Percentiles rank a stretch among this genome's conserved stretches.
phyloP scores from a whole-genome alignment of 768 basidiomycete species.

The Pleurotus giganteus region DNA sequence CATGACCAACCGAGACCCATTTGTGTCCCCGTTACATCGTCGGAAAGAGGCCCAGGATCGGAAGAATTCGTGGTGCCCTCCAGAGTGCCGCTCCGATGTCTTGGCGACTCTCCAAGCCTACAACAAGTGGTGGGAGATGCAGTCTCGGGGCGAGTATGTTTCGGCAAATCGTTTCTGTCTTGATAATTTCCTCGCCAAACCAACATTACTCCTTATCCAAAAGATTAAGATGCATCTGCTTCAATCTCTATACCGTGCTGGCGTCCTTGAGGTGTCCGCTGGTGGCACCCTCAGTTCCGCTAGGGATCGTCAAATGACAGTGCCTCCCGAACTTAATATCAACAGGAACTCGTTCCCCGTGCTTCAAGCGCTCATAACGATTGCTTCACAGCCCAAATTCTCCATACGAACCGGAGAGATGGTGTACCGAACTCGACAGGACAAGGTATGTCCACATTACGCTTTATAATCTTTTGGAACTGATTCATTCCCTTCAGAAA shows the following conservation, averaged over 20 bases:
- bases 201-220: conserved; percentile 78
- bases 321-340: conserved; percentile 67
- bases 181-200: conserved; percentile 87
- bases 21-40: conserved; percentile 77
- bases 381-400: conserved; percentile 89
- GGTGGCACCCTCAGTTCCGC: conserved; percentile 46
- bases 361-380: conserved; percentile 78
- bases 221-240: conserved; percentile 79
- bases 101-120: conserved; percentile 79
- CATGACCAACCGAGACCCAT: conserved; percentile 86
- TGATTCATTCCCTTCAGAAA: conserved; percentile 37
- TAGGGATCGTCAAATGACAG: conserved; percentile 28
- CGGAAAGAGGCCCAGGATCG: conserved; percentile 67
- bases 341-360: conserved; percentile 77
- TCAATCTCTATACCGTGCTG: conserved; percentile 72
- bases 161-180: conserved; percentile 73
- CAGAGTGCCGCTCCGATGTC: conserved; percentile 81
- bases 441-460: conserved; percentile 59
- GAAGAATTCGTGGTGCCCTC: conserved; percentile 78
- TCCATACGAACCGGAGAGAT: conserved; percentile 72
- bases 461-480: neutral
- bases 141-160: conserved; percentile 60
- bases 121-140: conserved; percentile 76
- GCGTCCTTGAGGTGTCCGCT: conserved; percentile 79
- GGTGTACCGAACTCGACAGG: conserved; percentile 69